These are phyloP conservation scores for Halenospora varia DNA, from an alignment of 495 filamentous ascomycete genomes.

Conservation along the genomic window DNA sequence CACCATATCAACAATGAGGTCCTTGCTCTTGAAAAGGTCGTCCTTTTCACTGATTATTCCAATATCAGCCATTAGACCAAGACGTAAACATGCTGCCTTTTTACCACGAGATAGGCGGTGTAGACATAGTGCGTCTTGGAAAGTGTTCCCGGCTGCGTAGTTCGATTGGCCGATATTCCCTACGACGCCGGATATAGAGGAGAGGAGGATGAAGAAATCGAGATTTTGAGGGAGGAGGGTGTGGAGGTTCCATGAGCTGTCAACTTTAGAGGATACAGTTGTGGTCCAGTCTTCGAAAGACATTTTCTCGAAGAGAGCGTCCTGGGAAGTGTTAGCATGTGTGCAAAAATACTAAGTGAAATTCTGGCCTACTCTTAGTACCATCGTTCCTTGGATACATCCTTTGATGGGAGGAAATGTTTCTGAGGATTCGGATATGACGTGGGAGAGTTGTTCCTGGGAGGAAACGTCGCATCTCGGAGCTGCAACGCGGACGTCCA, in stretches of 20 bases:
- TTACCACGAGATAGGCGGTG: slow-evolving; percentile 40
- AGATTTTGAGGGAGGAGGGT: slow-evolving; percentile 32
- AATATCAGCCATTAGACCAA: slow-evolving; percentile 37
- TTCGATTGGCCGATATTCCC: slow-evolving; percentile 56
- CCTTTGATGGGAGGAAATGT: slow-evolving; percentile 1
- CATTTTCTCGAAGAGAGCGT: slow-evolving; percentile 20
- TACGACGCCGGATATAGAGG: slow-evolving; percentile 53
- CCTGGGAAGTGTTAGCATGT: background rate
- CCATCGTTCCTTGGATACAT: slow-evolving; percentile 26
- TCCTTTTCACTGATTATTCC: slow-evolving; percentile 21
- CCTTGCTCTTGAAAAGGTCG: background rate
- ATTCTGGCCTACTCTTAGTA: slow-evolving; percentile 11
- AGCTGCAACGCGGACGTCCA: background rate
- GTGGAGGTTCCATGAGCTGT: slow-evolving; percentile 39
- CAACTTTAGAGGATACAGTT: slow-evolving; percentile 35
- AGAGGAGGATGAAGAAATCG: slow-evolving; percentile 59
- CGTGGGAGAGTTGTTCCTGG: background rate
- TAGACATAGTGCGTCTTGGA: slow-evolving; percentile 48
- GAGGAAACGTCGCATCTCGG: background rate
- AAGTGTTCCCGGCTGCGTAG: slow-evolving; percentile 61
- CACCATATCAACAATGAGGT: background rate
- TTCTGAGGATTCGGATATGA: background rate
- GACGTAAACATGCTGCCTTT: slow-evolving; percentile 44
- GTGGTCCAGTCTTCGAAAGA: slow-evolving; percentile 29
- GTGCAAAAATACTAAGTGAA: slow-evolving; percentile 30